Conservation (phyloP, 148 eudicot genomes). For the Chenopodium berlandieri region DNA sequence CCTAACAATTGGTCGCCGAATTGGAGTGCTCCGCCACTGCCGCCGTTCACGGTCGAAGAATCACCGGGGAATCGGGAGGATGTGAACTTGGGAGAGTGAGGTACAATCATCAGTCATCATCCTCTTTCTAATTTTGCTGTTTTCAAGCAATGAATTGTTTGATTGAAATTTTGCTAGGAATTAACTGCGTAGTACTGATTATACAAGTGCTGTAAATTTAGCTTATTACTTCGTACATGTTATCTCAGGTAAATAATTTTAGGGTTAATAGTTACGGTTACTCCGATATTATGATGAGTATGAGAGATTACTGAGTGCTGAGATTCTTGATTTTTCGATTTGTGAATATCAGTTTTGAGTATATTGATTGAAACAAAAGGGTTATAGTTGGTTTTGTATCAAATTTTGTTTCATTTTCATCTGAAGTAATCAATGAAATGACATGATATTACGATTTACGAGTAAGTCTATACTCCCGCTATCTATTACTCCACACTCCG, state of each 20-base stretch:
- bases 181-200: background rate
- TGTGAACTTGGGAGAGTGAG: constrained; percentile 29
- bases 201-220: background rate
- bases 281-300: background rate
- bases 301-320: background rate
- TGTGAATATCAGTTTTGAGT: background rate
- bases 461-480: too few relatives aligned
- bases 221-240: background rate
- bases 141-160: background rate
- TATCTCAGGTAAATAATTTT: background rate
- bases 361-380: background rate
- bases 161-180: background rate
- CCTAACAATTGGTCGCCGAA: constrained; percentile 23
- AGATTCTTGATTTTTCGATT: too few relatives aligned
- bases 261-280: background rate
- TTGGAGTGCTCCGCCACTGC: background rate
- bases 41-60: background rate
- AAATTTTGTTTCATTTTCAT: background rate
- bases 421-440: background rate
- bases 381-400: background rate
- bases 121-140: background rate
- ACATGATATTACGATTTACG: too few relatives aligned
- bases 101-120: background rate
- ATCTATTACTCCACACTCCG: too few relatives aligned
- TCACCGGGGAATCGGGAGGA: background rate